Evolutionary conservation across 495 filamentous ascomycete species (phyloP), one percentile per base, ranked within the genome.

Genomic region (Lasiosphaeriaceae sp.): DNA sequence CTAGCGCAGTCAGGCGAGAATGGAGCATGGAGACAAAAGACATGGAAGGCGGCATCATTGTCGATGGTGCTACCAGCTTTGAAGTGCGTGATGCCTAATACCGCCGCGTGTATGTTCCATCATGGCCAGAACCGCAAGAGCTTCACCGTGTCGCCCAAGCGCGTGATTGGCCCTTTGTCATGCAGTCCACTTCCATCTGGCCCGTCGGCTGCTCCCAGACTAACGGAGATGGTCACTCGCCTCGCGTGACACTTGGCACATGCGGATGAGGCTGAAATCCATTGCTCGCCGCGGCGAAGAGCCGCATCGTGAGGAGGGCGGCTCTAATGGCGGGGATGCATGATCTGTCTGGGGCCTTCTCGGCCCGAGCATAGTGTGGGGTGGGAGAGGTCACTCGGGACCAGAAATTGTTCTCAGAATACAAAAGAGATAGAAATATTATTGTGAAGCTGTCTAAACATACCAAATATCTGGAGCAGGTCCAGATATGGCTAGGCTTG

Each of bases 181-280:
- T 11, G 37, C 3, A 35, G 29, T 21, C 47, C 45, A 55, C 50
- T 44, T 52, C 37, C 49, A 56, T 55, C 57, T 54, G 26, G 26
- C 26, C 52, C 53, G 56, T 57, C 48, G 34, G 49, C 50, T 50
- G 35, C 47, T 41, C 21, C 31, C 37, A 31, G 26, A 9, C 26
- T 31, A 31, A 31, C 26, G 26, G 54, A 65, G 54, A 61, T 46
- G 52, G 58, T 50, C 47, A 60, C 62, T 57, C 41, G 45, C 26
- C 56, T 39, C 48, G 41, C 43, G 50, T 64, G 55, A 47, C 60
- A 55, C 44, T 51, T 58, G 59, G 47, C 57, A 66, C 34, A 37
- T 55, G 58, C 55, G 46, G 61, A 55, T 51, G 59, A 54, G 29
- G 54, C 52, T 51, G 49, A 35, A 50, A 50, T 23, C 50, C 45